These are phyloP conservation scores for Alternaria alternata DNA, from an alignment of 2,329 filamentous ascomycete genomes.

Conservation along the genomic window DNA sequence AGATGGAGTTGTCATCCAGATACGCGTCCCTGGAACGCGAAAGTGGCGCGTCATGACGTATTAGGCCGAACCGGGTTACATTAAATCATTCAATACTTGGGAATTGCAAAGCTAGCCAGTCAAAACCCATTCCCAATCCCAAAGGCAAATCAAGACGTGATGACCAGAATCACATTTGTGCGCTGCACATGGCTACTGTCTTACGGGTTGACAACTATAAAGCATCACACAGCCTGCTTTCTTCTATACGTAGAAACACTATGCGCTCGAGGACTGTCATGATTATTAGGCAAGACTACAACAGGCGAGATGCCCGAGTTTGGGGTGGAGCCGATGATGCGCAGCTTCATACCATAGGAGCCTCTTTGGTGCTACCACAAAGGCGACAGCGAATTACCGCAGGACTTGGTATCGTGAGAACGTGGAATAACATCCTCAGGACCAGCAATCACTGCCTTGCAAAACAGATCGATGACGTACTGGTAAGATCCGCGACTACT, in stretches of 20 bases:
- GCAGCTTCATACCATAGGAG: too few species aligned
- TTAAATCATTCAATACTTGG: not conserved
- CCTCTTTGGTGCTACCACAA: not conserved
- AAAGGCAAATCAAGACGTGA: not conserved
- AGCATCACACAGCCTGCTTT: not conserved
- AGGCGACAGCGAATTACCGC: not conserved
- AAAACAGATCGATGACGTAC: not conserved
- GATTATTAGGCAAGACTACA: not conserved
- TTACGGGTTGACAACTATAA: not conserved
- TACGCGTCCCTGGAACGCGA: not conserved
- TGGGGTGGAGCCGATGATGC: too few species aligned
- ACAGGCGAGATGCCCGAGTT: accelerated
- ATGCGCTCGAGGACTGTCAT: not conserved
- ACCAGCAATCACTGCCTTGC: not conserved
- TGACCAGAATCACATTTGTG: not conserved
- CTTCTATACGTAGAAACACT: not conserved
- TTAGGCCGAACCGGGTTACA: not conserved
- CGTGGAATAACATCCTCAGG: not conserved
- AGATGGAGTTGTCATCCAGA: not conserved
- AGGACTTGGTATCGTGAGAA: not conserved
- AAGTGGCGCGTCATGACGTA: not conserved
- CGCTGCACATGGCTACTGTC: not conserved
- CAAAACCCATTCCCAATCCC: not conserved
- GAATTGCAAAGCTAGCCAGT: not conserved
- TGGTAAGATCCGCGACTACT: too few species aligned